Evolutionary conservation across 2,329 filamentous ascomycete species (phyloP).

Genomic region (Colletotrichum australisinense): DNA sequence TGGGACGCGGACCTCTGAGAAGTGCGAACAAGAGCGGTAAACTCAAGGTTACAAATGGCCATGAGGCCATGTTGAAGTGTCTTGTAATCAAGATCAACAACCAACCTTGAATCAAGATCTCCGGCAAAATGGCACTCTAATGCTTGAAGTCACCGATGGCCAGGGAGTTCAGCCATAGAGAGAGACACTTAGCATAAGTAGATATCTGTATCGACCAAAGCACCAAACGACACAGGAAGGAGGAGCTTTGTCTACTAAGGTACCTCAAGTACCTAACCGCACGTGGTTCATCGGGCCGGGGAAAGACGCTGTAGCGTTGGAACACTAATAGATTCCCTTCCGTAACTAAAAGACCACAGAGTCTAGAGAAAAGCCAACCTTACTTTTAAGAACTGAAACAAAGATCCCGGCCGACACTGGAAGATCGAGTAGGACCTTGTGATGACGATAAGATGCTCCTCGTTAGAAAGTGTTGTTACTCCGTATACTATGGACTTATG

Average conservation of each 20-base stretch:
- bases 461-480: neutral
- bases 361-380: neutral
- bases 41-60: neutral
- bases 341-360: neutral
- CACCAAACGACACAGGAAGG: neutral
- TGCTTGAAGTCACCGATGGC: too few species aligned
- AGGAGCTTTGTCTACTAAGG: neutral
- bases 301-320: neutral
- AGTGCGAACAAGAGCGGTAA: too few species aligned
- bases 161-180: neutral
- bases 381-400: neutral
- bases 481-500: neutral
- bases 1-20: too few species aligned
- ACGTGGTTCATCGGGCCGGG: neutral
- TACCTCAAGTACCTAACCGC: neutral
- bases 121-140: too few species aligned
- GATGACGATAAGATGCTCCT: neutral
- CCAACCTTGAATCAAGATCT: too few species aligned
- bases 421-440: neutral
- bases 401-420: neutral
- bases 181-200: neutral
- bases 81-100: neutral
- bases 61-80: constrained; percentile 4
- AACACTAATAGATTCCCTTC: neutral
- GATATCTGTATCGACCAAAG: neutral